A percentile compares a stretch with the other conserved stretches of the same genome.
Conservation (phyloP, 345 rosid species). For the Kernera saxatilis region DNA sequence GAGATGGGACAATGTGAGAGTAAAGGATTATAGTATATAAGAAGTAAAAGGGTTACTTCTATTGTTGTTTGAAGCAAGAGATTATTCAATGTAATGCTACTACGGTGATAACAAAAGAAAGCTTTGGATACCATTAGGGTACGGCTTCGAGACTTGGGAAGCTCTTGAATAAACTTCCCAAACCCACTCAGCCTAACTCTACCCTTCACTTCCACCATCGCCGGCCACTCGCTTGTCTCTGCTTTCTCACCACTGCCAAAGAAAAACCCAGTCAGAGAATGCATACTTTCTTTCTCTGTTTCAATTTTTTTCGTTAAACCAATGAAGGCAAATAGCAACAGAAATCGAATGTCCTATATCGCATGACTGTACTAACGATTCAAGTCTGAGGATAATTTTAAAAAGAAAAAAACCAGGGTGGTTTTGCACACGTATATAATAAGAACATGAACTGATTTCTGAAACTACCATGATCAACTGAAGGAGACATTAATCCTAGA, state of each 20-base stretch:
- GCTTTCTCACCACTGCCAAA: constrained; percentile 81
- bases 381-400: background rate
- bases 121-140: constrained; percentile 83
- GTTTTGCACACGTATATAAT: background rate
- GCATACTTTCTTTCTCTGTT: background rate
- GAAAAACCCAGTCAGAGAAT: constrained; percentile 10
- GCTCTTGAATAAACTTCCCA: constrained; percentile 90
- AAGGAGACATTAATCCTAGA: background rate
- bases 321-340: background rate
- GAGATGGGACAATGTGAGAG: constrained; percentile 17
- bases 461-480: background rate
- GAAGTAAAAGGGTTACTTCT: constrained; percentile 1
- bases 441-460: background rate
- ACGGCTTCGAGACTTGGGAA: constrained; percentile 87
- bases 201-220: constrained; percentile 74
- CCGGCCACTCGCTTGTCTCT: constrained; percentile 57
- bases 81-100: constrained; percentile 17
- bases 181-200: constrained; percentile 90
- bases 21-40: background rate
- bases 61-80: background rate
- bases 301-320: background rate
- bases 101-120: constrained; percentile 35
- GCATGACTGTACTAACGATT: background rate
- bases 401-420: too few species aligned
- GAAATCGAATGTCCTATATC: background rate